Percentiles rank a stretch among this genome's conserved stretches.
These are phyloP conservation scores for Halteria grandinella DNA, from an alignment of 73 alveolate genomes.

Conservation along the genomic window DNA sequence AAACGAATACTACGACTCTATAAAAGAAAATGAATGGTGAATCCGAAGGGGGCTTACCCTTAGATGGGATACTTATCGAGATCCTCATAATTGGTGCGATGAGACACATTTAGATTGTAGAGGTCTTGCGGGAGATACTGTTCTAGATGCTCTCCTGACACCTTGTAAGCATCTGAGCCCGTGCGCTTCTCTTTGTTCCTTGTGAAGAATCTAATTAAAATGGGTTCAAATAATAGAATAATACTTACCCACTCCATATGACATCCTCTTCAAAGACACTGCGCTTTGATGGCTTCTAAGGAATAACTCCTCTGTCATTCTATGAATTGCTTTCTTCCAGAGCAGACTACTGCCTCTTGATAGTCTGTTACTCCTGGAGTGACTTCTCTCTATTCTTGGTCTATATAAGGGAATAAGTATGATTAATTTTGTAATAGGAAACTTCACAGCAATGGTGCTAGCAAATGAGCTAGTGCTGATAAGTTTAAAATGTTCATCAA, in stretches of 20 bases:
- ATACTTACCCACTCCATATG: constrained; percentile 46
- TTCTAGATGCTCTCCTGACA: constrained; percentile 44
- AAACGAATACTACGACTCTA: constrained; percentile 36
- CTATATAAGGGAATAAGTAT: constrained; percentile 30
- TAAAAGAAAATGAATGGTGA: background rate
- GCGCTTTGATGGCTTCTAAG: too few relatives aligned
- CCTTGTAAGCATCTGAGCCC: constrained; percentile 54
- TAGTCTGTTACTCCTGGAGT: constrained; percentile 32
- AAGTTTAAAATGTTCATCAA: background rate
- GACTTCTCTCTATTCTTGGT: constrained; percentile 8
- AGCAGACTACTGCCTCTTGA: too few relatives aligned
- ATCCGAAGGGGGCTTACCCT: constrained; percentile 49
- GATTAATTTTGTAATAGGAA: background rate
- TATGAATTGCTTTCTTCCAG: too few relatives aligned
- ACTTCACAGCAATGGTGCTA: background rate
- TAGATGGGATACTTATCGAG: constrained; percentile 19
- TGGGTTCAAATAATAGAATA: background rate
- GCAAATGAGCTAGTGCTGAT: background rate
- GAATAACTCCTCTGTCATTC: background rate
- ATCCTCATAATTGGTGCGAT: constrained; percentile 30
- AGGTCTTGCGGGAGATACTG: constrained; percentile 12
- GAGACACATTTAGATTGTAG: constrained; percentile 49
- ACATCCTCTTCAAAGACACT: constrained; percentile 52
- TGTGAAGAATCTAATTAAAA: constrained; percentile 31
- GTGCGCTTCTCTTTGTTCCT: constrained; percentile 54